Base-by-base conservation (phyloP, 1,139 yeast species). In the Zygosaccharomyces sapae region DNA sequence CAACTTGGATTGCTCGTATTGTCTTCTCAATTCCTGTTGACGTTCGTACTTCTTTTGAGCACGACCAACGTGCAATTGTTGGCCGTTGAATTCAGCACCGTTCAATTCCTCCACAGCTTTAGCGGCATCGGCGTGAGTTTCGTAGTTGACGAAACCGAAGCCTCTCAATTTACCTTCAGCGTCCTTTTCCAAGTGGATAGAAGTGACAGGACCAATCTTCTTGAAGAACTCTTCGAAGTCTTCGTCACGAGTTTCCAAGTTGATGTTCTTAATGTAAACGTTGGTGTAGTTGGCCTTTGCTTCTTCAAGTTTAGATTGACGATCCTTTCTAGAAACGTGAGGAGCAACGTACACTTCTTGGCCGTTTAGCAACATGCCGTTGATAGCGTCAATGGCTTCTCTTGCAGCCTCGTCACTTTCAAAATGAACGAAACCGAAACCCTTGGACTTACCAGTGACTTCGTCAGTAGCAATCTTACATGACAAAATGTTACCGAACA, bases 41-140 rank as follows among this genome's bases (percentile, higher is more conserved):
- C 99, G 90, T 80, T 92, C 99, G 73, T 87, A 80, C 81, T 89
- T 92, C 89, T 89, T 92, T 78, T 92, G 98, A 61, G 99, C 99
- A 75, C 98, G 89, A 64, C 97, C 97, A 65, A 92, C 98, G 71
- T 83, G 92, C 59, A 92, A 76, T 72, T 78, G 81, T 76, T 86
- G 89, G 66, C 92, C 92, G 64, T 80, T 81, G 70, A 84, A 72
- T 67, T 92, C 98, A 61, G 73, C 75, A 70, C 86, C 96, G 74
- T 94, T 87, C 70, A 92, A 81, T 65, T 79, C 95, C 51, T 88
- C 96, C 63, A 92, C 95, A 54, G 97, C 96, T 74, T 81, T 80
- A 60, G 77, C 80, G 61, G 99, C 99, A 63, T 83, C 77, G 65
- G 84, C 90, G 73, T 92, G 98, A 60, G 72, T 68, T 71, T 83